A percentile compares a stretch with the other conserved stretches of the same genome.
phyloP scores from a whole-genome alignment of 2,329 filamentous ascomycete species.

The Colletotrichum sp. region DNA sequence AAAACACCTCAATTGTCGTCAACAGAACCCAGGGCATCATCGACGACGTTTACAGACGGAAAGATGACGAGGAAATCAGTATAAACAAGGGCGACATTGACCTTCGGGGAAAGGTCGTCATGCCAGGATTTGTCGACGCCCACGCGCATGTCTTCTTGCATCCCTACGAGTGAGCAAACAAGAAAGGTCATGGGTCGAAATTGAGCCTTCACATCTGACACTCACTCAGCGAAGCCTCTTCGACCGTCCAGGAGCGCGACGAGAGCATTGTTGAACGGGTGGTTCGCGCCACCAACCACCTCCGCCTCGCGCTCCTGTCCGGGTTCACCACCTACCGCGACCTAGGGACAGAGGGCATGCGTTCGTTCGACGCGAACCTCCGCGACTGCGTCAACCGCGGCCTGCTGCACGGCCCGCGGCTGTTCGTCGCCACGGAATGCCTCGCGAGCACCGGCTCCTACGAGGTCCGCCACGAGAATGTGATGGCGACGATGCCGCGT shows the following conservation, averaged over 20 bases:
- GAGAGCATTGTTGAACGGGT: conserved; percentile 61
- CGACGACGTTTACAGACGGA: conserved; percentile 30
- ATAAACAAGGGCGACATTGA: conserved; percentile 48
- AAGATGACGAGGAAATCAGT: conserved; percentile 26
- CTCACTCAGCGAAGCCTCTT: conserved; percentile 7
- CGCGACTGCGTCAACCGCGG: conserved; percentile 59
- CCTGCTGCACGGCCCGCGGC: conserved; percentile 55
- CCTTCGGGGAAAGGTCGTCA: conserved; percentile 54
- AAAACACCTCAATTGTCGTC: conserved; percentile 47
- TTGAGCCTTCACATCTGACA: neutral
- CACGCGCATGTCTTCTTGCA: conserved; percentile 63
- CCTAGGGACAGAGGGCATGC: conserved; percentile 56
- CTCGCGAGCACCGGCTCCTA: conserved; percentile 55
- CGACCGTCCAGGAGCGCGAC: conserved; percentile 56
- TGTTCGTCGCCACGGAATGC: conserved; percentile 58
- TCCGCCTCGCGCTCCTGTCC: conserved; percentile 54
- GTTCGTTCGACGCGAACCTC: conserved; percentile 52
- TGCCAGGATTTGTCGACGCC: conserved; percentile 59
- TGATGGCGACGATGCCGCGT: conserved; percentile 29
- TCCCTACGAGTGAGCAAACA: conserved; percentile 41
- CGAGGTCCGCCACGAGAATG: conserved; percentile 52
- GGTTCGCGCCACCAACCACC: conserved; percentile 58
- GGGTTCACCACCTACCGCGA: conserved; percentile 65
- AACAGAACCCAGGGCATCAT: conserved; percentile 44
- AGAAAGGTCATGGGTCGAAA: too few relatives aligned